A percentile compares a stretch with the other conserved stretches of the same genome.
These are phyloP conservation scores for Suhomyces anneliseae DNA, from an alignment of 1,139 yeast species.

Conservation along the genomic window DNA sequence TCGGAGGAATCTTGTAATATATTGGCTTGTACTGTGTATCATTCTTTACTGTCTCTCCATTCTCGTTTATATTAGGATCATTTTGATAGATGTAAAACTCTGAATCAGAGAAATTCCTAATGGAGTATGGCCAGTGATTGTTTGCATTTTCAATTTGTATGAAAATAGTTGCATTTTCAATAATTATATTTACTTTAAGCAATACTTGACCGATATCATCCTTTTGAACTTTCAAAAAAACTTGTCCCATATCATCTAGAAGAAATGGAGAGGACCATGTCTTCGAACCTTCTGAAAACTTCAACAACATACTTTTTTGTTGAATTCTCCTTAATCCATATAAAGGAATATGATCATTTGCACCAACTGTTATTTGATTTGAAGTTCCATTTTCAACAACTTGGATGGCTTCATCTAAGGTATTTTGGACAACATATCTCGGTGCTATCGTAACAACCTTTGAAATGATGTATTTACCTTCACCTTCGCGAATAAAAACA, in stretches of 20 bases:
- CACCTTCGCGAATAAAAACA: conserved; percentile 76
- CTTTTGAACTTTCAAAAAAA: conserved; percentile 67
- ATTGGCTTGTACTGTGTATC: conserved; percentile 65
- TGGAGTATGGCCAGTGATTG: conserved; percentile 88
- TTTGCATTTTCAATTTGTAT: conserved; percentile 72
- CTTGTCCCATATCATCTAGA: conserved; percentile 80
- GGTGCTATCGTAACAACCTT: conserved; percentile 83
- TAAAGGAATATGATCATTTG: conserved; percentile 59
- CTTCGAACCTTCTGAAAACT: conserved; percentile 58
- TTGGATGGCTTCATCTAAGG: conserved; percentile 54
- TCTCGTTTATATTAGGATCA: conserved; percentile 74
- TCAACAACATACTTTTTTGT: conserved; percentile 56
- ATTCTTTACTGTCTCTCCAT: conserved; percentile 58
- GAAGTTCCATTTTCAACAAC: conserved; percentile 72
- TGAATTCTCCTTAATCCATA: conserved; percentile 55
- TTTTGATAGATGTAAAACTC: conserved; percentile 86
- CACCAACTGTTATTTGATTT: conserved; percentile 41
- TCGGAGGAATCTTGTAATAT: conserved; percentile 77
- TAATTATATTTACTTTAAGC: conserved; percentile 66
- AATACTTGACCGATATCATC: conserved; percentile 66
- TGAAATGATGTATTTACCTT: conserved; percentile 75
- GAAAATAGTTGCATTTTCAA: conserved; percentile 81
- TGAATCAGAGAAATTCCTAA: conserved; percentile 81
- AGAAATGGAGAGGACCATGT: conserved; percentile 89
- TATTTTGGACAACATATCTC: conserved; percentile 72